Base-by-base conservation (phyloP, 2,329 filamentous ascomycete genomes). In the Ramularia endophylla region DNA sequence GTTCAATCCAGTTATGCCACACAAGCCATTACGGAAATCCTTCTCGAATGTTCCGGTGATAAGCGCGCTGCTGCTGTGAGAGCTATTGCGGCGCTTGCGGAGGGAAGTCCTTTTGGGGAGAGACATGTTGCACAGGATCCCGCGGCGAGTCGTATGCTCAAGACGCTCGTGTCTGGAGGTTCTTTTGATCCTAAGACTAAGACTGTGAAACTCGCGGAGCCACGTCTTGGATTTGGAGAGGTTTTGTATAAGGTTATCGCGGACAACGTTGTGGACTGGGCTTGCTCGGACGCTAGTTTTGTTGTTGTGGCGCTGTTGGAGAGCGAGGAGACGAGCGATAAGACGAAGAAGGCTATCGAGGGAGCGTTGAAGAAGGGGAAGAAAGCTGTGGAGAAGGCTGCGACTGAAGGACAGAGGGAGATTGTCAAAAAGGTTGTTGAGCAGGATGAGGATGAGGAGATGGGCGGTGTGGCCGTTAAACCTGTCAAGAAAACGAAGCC, bases 91-190 rank as follows among this genome's bases (percentile, higher is more conserved):
- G 56, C 61, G 7, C 57, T 75, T 7, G 66, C 65, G 1, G 53
- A 43, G 5, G 55, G 65, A 30, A 54, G 65, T 47, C 60, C 66
- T 11, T 62, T 63, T 13, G 66, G 65, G 12, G 67, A 71, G 39
- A 64, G 61, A 18, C 83, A 87, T 59, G 72, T 84, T 41, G 76
- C 80, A 18, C 70, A 76, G 55, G 74, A 76, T 27, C 60, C 79
- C 0, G 74, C 73, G 53, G 84, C 80, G 29, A 87, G 86, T 12
- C 83, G 87, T 44, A 84, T 95, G 81, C 75, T 97, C 56, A 95
- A 95, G 70, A 84, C 84, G 0, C 76, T 98, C 6, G 88, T 95
- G 17, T 83, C 87, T 40, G 92, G 92, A 30, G 92, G 94, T 18
- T 81, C 80, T 43, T 98, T 85, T 60, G 87, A 97, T 65, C 78